Evolutionary conservation across 441 rosid species (phyloP), one percentile per base, ranked within the genome.

Genomic region (Mallotus repandus): DNA sequence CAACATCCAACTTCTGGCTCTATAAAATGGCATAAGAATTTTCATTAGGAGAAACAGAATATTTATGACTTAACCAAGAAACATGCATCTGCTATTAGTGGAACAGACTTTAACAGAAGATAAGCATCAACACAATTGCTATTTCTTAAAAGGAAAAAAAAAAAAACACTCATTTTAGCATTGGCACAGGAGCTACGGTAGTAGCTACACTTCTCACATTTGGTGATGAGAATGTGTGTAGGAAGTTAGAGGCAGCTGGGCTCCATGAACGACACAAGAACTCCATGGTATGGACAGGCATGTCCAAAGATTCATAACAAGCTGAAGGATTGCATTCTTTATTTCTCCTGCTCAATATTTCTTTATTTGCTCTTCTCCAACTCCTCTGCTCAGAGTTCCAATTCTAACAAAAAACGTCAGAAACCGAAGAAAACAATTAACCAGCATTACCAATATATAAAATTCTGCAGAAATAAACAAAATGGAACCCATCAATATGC

Each of bases 221-320:
- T 15, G 43, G 22, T 21, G 57, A 22, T 29, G 69, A 66, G 57
- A 66, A 66, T 49, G 43, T 49, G 13, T 15, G 69, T 7, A 66
- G 41, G 7, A 66, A 66, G 41, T 6, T 29, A 3, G 56, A 66
- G 11, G 69, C 19, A 66, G 69, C 8, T 9, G 56, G 57, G 41
- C 56, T 66, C 69, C 69, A 49, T 2, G 69, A 49, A 12, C 57
- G 69, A 49, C 69, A 48, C 8, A 66, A 38, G 19, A 66, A 66
- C 57, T 49, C 19, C 69, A 66, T 49, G 12, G 69, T 4, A 9
- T 66, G 38, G 43, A 66, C 8, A 6, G 69, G 69, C 14, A 66
- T 48, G 48, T 66, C 21, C 43, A 66, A 8, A 22, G 56, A 66
- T 38, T 66, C 69, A 25, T 66, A 66, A 62, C 22, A 32, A 60